phyloP scores from a whole-genome alignment of 306 rosid species.

The Dalbergia cochinchinensis region DNA sequence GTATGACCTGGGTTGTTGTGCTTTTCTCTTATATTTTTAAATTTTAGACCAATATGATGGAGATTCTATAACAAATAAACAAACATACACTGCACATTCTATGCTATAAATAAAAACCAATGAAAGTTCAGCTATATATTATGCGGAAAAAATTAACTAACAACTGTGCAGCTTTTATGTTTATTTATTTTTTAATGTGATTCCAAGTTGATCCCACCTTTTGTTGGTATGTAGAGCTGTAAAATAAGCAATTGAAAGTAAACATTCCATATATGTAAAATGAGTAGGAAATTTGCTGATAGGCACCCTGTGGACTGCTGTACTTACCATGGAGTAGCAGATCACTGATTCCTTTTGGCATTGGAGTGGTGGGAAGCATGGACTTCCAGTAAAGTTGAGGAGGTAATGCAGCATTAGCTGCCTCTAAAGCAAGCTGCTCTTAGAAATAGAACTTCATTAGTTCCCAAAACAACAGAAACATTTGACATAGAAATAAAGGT shows the following conservation, averaged over 20 bases:
- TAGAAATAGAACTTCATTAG: not conserved
- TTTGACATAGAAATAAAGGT: not conserved
- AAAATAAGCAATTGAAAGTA: not conserved
- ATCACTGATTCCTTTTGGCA: slow-evolving; percentile 63
- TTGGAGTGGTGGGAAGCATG: slow-evolving; percentile 62
- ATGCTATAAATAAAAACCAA: not conserved
- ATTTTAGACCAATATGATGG: no score
- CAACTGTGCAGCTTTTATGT: not conserved
- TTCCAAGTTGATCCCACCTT: not conserved
- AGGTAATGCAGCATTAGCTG: slow-evolving; percentile 61
- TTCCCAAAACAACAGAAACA: not conserved
- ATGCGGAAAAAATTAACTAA: not conserved
- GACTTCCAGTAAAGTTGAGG: slow-evolving; percentile 71
- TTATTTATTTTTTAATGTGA: no score
- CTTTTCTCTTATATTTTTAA: no score
- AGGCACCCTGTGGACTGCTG: not conserved
- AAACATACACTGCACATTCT: no score
- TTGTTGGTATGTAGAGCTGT: not conserved
- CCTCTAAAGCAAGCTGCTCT: slow-evolving; percentile 55
- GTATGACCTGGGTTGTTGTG: no score
- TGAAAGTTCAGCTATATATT: not conserved
- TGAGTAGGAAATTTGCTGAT: not conserved
- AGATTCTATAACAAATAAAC: no score
- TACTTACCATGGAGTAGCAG: slow-evolving; percentile 61
- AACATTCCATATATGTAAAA: not conserved